These are phyloP conservation scores for Lactarius trivialis DNA, from an alignment of 768 basidiomycete species.

Conservation along the genomic window DNA sequence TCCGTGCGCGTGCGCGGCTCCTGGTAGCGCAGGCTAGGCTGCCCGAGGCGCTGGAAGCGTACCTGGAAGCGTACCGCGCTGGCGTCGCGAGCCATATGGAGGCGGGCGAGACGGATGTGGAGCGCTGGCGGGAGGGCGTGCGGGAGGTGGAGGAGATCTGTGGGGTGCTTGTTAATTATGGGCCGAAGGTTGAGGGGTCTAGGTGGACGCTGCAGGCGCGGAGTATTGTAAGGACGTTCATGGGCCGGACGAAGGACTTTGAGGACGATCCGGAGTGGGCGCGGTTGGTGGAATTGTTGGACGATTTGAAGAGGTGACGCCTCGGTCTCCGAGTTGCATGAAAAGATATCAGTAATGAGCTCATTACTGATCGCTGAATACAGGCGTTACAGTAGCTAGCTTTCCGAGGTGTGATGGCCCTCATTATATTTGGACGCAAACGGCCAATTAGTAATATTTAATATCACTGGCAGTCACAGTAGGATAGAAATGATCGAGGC, in stretches of 20 bases:
- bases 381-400: too few species aligned
- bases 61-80: slow-evolving; percentile 79
- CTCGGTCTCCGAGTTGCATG: too few species aligned
- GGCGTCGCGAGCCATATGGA: slow-evolving; percentile 55
- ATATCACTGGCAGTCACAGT: too few species aligned
- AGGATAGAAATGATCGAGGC: too few species aligned
- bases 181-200: slow-evolving; percentile 51
- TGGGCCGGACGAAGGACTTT: slow-evolving; percentile 79
- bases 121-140: slow-evolving; percentile 68
- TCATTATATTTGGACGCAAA: too few species aligned
- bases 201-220: slow-evolving; percentile 86
- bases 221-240: slow-evolving; percentile 82
- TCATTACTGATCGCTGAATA: too few species aligned
- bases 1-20: slow-evolving; percentile 77
- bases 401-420: too few species aligned
- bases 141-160: slow-evolving; percentile 78
- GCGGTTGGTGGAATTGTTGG: slow-evolving; percentile 55
- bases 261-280: slow-evolving; percentile 86
- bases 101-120: slow-evolving; percentile 60
- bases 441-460: too few species aligned
- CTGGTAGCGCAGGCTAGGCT: slow-evolving; percentile 66
- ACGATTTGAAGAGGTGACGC: slow-evolving; percentile 48
- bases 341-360: too few species aligned
- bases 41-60: slow-evolving; percentile 73
- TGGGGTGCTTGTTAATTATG: slow-evolving; percentile 76